Evolutionary conservation across 805 yeast species (phyloP), one percentile per base, ranked within the genome.

Genomic region (Wickerhamiella galacta): DNA sequence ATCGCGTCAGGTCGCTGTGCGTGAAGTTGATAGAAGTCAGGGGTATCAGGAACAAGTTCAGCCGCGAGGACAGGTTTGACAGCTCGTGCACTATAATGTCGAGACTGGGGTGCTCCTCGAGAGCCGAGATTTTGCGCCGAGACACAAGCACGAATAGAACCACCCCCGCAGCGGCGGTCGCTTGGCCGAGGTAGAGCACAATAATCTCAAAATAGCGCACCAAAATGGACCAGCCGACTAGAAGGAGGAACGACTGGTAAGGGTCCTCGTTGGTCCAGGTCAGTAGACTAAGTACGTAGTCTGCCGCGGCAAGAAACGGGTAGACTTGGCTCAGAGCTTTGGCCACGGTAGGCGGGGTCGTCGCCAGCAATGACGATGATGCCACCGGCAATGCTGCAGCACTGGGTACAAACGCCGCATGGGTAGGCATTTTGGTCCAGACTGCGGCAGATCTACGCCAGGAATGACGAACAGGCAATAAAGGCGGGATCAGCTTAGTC

Each of bases 201-300:
- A 83, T 54, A n/a, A 61, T 56, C 46, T 83, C 93, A 50, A 79
- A 80, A 55, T 83, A 80, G n/a, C 77, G 54, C 15, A 81, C 78
- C 3, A 66, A 48, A 4, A 76, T 56, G 1, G 71, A 58, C 51
- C 68, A 74, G 9, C 60, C 44, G 2, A 70, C 58, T 16, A 77
- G 65, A 29, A 76, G 45, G 18, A 82, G 62, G 14, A 78, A 58
- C 45, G 82, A 72, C 35, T 75, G 56, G 81, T 87, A 82, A 21
- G 68, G 62, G 51, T 81, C 90, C 23, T 78, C 85, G 40, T 74
- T 73, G 2, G 95, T 79, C 98, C 98, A 87, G 0, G 96, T 85
- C 23, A 80, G 53, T 25, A 83, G 63, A 27, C 80, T 73, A 35
- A 83, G 60, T 2, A 69, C 40, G 42, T 73, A 71, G 52, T 85